Base-by-base conservation (phyloP, 2,329 filamentous ascomycete genomes). In the Aspergillus oerlinghausenensis region DNA sequence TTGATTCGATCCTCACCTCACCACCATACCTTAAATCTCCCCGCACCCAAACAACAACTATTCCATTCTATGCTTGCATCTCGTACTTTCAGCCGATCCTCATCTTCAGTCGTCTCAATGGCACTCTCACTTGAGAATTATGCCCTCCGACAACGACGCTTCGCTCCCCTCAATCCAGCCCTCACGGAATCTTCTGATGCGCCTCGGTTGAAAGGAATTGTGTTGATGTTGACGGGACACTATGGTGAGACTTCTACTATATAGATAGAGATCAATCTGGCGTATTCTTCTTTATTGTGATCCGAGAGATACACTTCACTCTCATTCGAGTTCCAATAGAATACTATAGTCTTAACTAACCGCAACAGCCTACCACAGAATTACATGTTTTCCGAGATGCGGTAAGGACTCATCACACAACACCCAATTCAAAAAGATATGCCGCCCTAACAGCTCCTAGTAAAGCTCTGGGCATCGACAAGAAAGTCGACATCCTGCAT, bases 221-320 rank as follows among this genome's bases (percentile, higher is more conserved):
- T 97, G 14, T 97, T 97, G 93, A 99, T 76, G 90, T 99, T 61
- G 93, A 99, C 73, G 93, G 93, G 3, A 99, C 93, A 25, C 76
- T 97, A 58, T 97, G 88, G 92, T 95, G 21, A 23, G 43, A 76
- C 17, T 3, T 49, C 26, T 9, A 77, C 32, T 38, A 17, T 3
- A 1, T 7, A 38, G 5, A 17, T 1, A 38, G 5, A 38, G 5
- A 38, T 6, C 5, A 38, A 2, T 32, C 5, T 17, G 32, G 14
- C 4, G 6, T 38, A 17, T 65, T 29, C 50, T 28, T 25, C n/a
- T 52, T 21, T 38, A 11, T 14, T 52, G 3, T 28, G 23, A 17
- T 50, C 17, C 25, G 49, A 48, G 52, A 21, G 45, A 52, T 32
- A 9, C 45, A 5, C 42, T 38, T 38, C 32, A 8, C 6, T 7